Evolutionary conservation across 352 stramenopile genomes (phyloP).

Genomic region (Plasmopara viticola): DNA sequence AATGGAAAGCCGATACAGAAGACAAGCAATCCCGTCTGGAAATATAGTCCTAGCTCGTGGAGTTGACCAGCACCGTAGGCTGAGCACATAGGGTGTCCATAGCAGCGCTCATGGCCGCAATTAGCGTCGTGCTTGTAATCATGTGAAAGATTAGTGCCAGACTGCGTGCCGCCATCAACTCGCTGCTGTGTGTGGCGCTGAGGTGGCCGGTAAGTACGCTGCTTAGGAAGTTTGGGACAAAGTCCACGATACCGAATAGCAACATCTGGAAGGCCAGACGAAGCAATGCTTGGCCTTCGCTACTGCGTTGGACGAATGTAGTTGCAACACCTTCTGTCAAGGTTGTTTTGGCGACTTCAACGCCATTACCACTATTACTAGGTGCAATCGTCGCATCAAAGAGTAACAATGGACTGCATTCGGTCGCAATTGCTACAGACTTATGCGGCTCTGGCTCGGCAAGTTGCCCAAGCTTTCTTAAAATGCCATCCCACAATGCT

Average conservation of each 20-base stretch:
- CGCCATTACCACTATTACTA: not conserved
- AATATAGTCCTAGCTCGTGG: conserved; percentile 81
- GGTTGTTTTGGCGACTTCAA: conserved; percentile 11
- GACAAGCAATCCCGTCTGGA: conserved; percentile 75
- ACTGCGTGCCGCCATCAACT: conserved; percentile 72
- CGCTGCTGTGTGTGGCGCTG: conserved; percentile 47
- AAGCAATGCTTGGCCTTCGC: conserved; percentile 18
- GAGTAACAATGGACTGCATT: conserved; percentile 20
- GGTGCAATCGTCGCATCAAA: conserved; percentile 21
- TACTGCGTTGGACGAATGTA: conserved; percentile 5
- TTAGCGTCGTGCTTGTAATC: conserved; percentile 75
- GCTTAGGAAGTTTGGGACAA: conserved; percentile 56
- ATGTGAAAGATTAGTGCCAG: conserved; percentile 80
- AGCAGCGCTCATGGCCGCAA: conserved; percentile 75
- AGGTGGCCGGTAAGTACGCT: conserved; percentile 67
- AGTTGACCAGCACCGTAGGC: conserved; percentile 82
- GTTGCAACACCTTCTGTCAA: conserved; percentile 6
- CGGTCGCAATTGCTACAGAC: conserved; percentile 6
- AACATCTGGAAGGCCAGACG: conserved; percentile 34
- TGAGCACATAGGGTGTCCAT: conserved; percentile 88
- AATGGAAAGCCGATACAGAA: conserved; percentile 57
- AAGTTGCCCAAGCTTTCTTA: conserved; percentile 16
- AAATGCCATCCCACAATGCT: conserved; percentile 20
- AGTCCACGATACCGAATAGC: conserved; percentile 63
- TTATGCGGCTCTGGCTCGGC: conserved; percentile 14